These are phyloP conservation scores for Keithomyces neogunnii DNA, from an alignment of 2,329 filamentous ascomycete species.

Conservation along the genomic window DNA sequence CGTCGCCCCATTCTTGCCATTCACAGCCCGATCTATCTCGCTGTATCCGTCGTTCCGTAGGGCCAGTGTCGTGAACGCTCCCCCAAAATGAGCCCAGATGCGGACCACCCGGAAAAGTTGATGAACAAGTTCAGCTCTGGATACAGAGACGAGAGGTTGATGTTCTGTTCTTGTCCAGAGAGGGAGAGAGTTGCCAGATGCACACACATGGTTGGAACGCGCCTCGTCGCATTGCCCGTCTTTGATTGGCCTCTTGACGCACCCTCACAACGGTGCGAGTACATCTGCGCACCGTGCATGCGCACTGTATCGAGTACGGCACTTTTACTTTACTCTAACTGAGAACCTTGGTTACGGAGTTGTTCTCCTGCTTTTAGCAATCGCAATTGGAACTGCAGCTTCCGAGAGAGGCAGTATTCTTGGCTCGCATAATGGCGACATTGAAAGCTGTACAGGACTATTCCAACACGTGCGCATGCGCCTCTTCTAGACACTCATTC, in stretches of 20 bases:
- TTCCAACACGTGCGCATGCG: too few relatives aligned
- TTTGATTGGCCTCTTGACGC: constrained; percentile 17
- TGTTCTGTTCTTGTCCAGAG: neutral
- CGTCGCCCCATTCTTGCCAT: constrained; percentile 27
- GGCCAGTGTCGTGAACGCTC: neutral
- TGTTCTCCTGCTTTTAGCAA: too few relatives aligned
- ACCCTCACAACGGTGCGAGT: constrained; percentile 6
- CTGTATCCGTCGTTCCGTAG: neutral
- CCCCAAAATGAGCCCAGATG: neutral
- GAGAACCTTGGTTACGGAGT: too few relatives aligned
- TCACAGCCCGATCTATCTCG: neutral
- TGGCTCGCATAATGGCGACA: too few relatives aligned
- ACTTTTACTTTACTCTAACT: neutral
- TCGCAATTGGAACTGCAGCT: too few relatives aligned
- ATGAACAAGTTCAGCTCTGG: neutral
- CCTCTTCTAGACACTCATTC: neutral
- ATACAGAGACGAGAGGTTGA: neutral
- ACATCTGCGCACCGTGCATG: constrained; percentile 4
- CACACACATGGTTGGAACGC: constrained; percentile 17
- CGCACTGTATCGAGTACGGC: constrained; percentile 5
- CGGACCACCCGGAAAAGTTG: neutral
- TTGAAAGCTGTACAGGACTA: too few relatives aligned
- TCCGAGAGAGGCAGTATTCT: too few relatives aligned
- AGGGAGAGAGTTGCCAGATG: neutral
- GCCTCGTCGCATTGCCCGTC: constrained; percentile 11